Base-by-base conservation (phyloP, 2,329 filamentous ascomycete genomes). In the Rhinocladiella similis region DNA sequence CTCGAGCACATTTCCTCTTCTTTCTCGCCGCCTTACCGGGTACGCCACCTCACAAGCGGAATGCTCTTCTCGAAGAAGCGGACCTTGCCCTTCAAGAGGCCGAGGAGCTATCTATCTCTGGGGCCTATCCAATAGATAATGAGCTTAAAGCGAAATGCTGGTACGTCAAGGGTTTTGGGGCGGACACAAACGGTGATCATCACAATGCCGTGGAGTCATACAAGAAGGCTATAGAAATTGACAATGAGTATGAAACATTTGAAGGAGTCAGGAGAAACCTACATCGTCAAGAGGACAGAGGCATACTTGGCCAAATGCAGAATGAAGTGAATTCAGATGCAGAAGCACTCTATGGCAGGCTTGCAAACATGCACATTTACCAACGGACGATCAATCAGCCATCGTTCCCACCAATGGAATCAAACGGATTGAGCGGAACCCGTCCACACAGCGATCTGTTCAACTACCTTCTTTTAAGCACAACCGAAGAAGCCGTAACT, bases 1-100 rank as follows among this genome's bases (percentile, higher is more conserved):
- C 50, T 51, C 57, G 54, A 48, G 50, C 54, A 20, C 57, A 60
- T 35, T 50, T 54, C 7, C 42, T 56, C 19, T 51, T 60, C 42
- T 54, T 54, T 47, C 38, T 46, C 35, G 45, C 57, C 3, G 20
- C 10, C 18, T 9, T 9, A 5, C 47, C 45, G 13, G 33, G 43
- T 14, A 38, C 35, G 16, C 16, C 16, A 5, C 41, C 13, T n/a
- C 29, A 35, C 18, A 20, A 52, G 6, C 38, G 42, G 18, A 19
- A 41, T 19, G 38, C 6, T 29, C 38, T 42, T 1, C 45, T 56
- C 14, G 45, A 53, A 20, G 39, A 50, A 50, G 50, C 46, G 20
- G 48, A 50, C n/a, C 25, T 22, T 16, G 46, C 36, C 2, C 50
- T 59, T 18, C 52, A 54, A 25, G 50, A 56, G 35, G 57, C 53